phyloP scores from a whole-genome alignment of 371 early-diverging fungal genomes.

The Mucor racemosus region DNA sequence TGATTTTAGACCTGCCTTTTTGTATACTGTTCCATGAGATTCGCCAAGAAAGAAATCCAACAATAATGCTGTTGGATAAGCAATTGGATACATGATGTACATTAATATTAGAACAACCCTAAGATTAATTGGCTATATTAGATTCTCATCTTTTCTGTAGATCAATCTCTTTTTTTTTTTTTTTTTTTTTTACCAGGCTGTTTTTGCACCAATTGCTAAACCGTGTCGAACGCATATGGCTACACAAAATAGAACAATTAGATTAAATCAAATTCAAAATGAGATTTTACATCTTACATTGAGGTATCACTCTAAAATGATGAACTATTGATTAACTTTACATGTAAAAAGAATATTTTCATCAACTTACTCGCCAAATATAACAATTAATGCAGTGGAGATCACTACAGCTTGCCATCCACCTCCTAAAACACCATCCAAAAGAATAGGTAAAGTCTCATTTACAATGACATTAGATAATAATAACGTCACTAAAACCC shows the following conservation, averaged over 20 bases:
- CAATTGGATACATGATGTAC: constrained; percentile 75
- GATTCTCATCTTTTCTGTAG: neutral
- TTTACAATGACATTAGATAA: constrained; percentile 92
- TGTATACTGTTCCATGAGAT: constrained; percentile 80
- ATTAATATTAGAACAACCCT: constrained; percentile 71
- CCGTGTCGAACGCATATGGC: constrained; percentile 71
- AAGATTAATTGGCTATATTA: neutral
- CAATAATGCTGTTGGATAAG: constrained; percentile 80
- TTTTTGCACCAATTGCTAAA: constrained; percentile 79
- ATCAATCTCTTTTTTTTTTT: neutral
- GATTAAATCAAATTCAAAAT: neutral
- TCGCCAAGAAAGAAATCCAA: constrained; percentile 82
- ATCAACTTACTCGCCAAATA: constrained; percentile 87
- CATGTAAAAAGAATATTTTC: constrained; percentile 12
- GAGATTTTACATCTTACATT: constrained; percentile 24
- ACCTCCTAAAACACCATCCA: constrained; percentile 78
- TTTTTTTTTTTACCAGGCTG: constrained; percentile 48
- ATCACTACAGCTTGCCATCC: constrained; percentile 86
- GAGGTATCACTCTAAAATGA: constrained; percentile 43
- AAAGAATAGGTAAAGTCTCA: constrained; percentile 92
- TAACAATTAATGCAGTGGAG: constrained; percentile 86
- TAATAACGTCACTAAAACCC: constrained; percentile 88
- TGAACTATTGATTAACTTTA: constrained; percentile 41
- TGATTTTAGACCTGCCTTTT: constrained; percentile 88
- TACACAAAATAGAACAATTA: constrained; percentile 29